Conservation (phyloP, 164 flowering plant species). For the Liquidambar formosana region DNA sequence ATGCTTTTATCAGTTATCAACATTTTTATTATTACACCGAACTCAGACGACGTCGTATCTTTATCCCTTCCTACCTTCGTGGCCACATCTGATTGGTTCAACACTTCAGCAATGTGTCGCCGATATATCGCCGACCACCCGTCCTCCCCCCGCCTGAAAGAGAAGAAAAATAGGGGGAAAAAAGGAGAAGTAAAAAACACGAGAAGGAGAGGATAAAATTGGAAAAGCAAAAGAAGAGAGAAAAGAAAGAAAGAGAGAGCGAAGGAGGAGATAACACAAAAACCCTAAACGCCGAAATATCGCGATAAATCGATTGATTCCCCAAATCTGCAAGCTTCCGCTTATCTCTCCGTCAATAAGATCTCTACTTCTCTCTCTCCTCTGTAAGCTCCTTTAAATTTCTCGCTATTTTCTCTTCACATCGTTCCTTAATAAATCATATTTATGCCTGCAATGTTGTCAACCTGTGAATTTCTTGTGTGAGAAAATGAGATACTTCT, state of each 20-base stretch:
- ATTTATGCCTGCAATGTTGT: too few species aligned
- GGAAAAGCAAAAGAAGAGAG: too few species aligned
- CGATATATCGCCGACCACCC: constrained; percentile 25
- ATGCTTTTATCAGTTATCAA: too few species aligned
- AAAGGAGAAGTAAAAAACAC: background rate
- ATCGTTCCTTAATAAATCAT: background rate
- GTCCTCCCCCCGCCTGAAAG: background rate
- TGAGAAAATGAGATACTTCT: background rate
- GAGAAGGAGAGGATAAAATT: constrained; percentile 10
- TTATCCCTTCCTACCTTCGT: too few species aligned
- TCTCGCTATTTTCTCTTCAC: constrained; percentile 25
- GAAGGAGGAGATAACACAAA: background rate
- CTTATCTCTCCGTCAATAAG: constrained; percentile 32
- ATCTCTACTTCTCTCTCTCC: constrained; percentile 8
- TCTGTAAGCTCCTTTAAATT: constrained; percentile 22
- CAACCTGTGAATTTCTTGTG: background rate
- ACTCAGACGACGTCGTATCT: too few species aligned
- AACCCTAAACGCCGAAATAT: constrained; percentile 25
- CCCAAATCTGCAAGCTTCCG: constrained; percentile 21
- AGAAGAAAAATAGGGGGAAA: constrained; percentile 1
- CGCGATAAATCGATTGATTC: constrained; percentile 26
- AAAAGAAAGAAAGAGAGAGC: background rate
- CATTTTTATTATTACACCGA: too few species aligned
- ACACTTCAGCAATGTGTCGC: background rate
- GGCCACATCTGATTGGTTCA: background rate